Percentiles rank a stretch among this genome's conserved stretches.
Conservation (phyloP, 208 protist species). For the Entamoeba dispar region DNA sequence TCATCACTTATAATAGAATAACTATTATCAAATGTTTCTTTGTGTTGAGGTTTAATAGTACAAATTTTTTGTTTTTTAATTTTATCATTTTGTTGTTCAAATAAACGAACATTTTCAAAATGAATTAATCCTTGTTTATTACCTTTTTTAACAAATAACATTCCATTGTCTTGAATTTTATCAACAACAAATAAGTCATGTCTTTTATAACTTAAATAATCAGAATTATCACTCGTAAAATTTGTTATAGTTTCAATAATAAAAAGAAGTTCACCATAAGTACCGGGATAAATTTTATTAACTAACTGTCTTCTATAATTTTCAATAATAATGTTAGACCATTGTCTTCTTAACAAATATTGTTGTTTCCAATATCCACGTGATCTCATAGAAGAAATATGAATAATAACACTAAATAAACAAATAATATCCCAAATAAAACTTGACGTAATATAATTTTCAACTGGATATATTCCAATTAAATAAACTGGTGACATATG, state of each 20-base stretch:
- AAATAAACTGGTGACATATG: neutral
- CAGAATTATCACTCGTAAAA: neutral
- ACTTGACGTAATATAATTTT: neutral
- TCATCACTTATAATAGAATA: neutral
- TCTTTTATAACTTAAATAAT: neutral
- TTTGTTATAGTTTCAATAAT: neutral
- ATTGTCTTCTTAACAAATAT: neutral
- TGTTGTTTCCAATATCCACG: neutral
- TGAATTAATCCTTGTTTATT: neutral
- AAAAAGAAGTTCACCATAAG: neutral
- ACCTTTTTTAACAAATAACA: neutral
- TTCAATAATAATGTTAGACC: neutral
- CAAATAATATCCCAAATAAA: neutral
- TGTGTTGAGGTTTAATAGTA: neutral
- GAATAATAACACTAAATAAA: neutral
- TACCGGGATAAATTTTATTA: neutral
- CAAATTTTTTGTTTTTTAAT: neutral
- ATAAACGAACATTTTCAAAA: neutral
- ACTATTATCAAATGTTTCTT: neutral
- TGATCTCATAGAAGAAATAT: neutral
- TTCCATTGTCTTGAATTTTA: neutral
- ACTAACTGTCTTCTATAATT: neutral
- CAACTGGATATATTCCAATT: neutral
- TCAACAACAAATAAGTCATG: neutral
- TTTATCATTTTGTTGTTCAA: neutral